Base-by-base conservation (phyloP, 768 basidiomycete species). In the Tulasnella sp. region DNA sequence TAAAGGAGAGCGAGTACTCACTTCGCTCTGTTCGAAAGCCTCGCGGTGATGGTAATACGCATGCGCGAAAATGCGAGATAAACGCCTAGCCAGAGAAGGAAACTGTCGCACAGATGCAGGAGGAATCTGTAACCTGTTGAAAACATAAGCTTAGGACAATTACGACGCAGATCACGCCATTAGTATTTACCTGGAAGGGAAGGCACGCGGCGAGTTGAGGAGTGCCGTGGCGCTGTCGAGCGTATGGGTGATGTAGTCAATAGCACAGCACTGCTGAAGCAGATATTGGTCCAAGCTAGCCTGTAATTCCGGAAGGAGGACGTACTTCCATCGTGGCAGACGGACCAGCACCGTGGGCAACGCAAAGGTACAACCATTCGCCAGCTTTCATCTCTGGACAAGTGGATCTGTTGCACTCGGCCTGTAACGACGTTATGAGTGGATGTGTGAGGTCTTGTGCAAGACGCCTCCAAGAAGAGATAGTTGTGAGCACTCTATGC, bases 361-460 rank as follows among this genome's bases (percentile, higher is more conserved):
- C 91, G 63, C 94, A 98, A 5, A 97, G 72, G 69, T 96, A 98
- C 27, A 89, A 75, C 94, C 94, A 97, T 73, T 97, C 90, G 55
- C 88, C 89, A n/a, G 93, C 92, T 69, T 93, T 93, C 94, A 99
- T 99, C 70, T 94, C 84, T 1, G 92, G 89, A 73, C 94, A 99
- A 8, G 84, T 79, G 34, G 76, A 70, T 36, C 87, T 80, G 11
- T 83, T 88, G 67, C 93, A 98, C 67, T 89, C 87, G 63, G 84
- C 81, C 66, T 91, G 89, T 37, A 92, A 71, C 66, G 80, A 82
- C 1, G 84, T 86, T 43, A 93, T 86, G 39, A 91, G 74, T 4
- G 89, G 88, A 63, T 89, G 83, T 0, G 85, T 82, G 31, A 93
- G 74, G 67, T 93, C 90, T 68, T 88, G 86, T 5, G 88, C 86